Percentiles rank a stretch among this genome's conserved stretches.
These are phyloP conservation scores for Colletotrichum karsti DNA, from an alignment of 2,329 filamentous ascomycete genomes.

Conservation along the genomic window DNA sequence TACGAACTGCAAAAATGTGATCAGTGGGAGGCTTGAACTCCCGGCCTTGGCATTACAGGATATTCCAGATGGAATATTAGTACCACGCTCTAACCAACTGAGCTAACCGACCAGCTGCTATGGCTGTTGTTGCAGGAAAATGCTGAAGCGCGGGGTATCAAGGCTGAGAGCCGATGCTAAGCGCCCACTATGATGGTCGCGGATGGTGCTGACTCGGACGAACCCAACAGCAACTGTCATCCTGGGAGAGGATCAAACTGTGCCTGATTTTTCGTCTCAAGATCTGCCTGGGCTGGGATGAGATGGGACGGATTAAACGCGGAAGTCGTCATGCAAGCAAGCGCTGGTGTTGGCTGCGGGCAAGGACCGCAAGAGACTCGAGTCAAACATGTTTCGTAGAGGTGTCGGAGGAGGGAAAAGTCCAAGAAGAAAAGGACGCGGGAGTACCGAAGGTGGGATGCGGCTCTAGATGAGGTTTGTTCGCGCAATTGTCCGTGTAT, in stretches of 20 bases:
- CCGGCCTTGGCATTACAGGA: slow-evolving; percentile 12
- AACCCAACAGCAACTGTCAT: neutral
- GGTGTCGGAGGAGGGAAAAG: neutral
- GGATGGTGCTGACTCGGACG: neutral
- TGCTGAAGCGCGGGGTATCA: accelerated
- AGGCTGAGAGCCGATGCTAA: too few species aligned
- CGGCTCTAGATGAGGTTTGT: neutral
- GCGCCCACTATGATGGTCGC: too few species aligned
- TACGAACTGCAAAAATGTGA: neutral
- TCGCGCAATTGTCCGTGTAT: too few species aligned
- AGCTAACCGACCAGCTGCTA: neutral
- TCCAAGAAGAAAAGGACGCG: neutral
- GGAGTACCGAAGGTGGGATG: neutral
- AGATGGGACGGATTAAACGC: neutral
- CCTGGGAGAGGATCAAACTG: neutral
- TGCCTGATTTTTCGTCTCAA: neutral
- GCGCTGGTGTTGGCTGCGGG: neutral
- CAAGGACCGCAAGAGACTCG: neutral
- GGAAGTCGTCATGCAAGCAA: neutral
- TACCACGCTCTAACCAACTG: slow-evolving; percentile 18
- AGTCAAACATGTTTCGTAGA: neutral
- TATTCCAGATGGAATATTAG: neutral
- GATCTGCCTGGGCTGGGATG: neutral
- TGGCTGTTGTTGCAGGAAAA: neutral
- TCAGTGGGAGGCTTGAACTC: slow-evolving; percentile 18